Evolutionary conservation across 1,139 yeast species (phyloP).

Genomic region (Cylindricascospora bacillispora): DNA sequence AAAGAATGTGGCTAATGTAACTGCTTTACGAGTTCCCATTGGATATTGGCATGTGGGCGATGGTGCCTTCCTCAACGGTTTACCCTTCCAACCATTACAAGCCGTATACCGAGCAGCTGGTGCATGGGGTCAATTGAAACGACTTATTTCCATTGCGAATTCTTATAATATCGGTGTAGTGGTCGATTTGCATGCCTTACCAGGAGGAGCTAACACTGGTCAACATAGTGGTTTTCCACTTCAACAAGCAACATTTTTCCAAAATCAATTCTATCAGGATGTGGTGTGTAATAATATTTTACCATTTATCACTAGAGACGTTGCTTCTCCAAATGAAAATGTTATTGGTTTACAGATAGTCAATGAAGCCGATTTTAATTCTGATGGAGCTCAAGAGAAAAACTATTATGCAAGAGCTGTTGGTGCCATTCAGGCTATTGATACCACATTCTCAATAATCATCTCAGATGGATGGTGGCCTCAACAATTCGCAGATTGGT

Average conservation of each 20-base stretch:
- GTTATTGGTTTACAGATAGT: conserved; percentile 73
- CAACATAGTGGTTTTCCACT: conserved; percentile 66
- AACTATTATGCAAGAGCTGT: conserved; percentile 60
- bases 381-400: conserved; percentile 39
- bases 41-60: conserved; percentile 81
- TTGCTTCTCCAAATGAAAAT: conserved; percentile 46
- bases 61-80: conserved; percentile 39
- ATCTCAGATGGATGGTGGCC: conserved; percentile 96
- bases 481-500: conserved; percentile 62
- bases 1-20: conserved; percentile 44
- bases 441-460: conserved; percentile 50
- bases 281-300: conserved; percentile 37
- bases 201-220: conserved; percentile 82
- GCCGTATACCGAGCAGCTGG: conserved; percentile 48
- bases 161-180: conserved; percentile 50
- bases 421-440: conserved; percentile 43
- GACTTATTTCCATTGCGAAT: conserved; percentile 20
- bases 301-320: conserved; percentile 53
- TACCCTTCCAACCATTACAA: conserved; percentile 45
- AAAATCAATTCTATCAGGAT: conserved; percentile 28
- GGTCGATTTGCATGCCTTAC: conserved; percentile 78
- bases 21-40: conserved; percentile 69
- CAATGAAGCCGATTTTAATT: conserved; percentile 64
- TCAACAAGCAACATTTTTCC: conserved; percentile 51
- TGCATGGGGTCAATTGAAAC: conserved; percentile 43